Conservation (phyloP, 176 grass and related monocot species). For the Elymus sibiricus region DNA sequence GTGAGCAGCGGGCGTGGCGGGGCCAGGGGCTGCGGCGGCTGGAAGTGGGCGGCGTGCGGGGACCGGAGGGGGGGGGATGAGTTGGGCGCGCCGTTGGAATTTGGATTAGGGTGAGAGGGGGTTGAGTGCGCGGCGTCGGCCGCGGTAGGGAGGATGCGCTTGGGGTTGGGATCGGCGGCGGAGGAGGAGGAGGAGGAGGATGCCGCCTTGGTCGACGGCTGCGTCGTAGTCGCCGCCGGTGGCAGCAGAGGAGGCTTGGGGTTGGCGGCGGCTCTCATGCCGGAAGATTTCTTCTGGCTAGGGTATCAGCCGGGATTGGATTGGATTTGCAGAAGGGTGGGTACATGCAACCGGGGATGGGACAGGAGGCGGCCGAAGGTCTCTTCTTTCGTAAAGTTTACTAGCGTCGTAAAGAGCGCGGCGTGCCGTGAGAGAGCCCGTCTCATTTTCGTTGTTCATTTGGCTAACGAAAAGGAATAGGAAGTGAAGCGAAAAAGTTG, state of each 20-base stretch:
- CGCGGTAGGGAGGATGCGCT: not conserved
- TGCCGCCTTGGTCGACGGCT: constrained; percentile 27
- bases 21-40: not conserved
- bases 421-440: no score
- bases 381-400: no score
- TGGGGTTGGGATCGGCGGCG: constrained; percentile 39
- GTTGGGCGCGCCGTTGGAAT: constrained; percentile 5
- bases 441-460: no score
- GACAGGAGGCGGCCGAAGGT: not conserved
- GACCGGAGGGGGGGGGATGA: not conserved
- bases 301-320: constrained; percentile 15
- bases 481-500: no score
- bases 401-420: no score
- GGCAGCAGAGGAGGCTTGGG: constrained; percentile 2
- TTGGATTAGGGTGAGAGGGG: constrained; percentile 11
- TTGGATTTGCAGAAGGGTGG: not conserved
- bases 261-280: constrained; percentile 47
- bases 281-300: constrained; percentile 32
- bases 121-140: not conserved
- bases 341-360: not conserved
- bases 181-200: constrained; percentile 39
- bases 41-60: not conserved
- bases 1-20: constrained; percentile 43
- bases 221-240: not conserved
- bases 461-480: no score